A percentile compares a stretch with the other conserved stretches of the same genome.
phyloP scores from a whole-genome alignment of 2,329 filamentous ascomycete species.

The Monosporascus sp. region DNA sequence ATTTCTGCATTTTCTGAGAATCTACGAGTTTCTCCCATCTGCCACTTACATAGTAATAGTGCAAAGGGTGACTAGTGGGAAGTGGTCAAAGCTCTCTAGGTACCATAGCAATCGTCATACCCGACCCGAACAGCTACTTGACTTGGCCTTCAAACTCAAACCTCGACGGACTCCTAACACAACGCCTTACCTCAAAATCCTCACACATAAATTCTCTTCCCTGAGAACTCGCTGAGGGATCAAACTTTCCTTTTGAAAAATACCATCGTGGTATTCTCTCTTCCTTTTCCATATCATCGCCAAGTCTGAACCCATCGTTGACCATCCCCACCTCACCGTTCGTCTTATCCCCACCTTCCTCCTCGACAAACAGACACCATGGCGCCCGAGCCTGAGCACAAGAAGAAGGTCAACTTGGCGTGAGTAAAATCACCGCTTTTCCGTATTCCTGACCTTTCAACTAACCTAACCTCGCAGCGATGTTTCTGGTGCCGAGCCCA shows the following conservation, averaged over 20 bases:
- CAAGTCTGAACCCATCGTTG: constrained; percentile 2
- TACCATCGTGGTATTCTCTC: neutral
- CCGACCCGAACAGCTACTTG: neutral
- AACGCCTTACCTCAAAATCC: neutral
- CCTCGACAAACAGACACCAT: constrained; percentile 45
- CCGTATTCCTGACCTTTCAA: constrained; percentile 5
- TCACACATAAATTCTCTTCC: neutral
- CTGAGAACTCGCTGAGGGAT: neutral
- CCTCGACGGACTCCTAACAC: neutral
- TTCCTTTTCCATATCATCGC: constrained; percentile 1
- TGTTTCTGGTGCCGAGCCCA: constrained; percentile 80
- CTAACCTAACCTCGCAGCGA: constrained; percentile 57
- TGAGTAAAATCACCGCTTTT: constrained; percentile 39
- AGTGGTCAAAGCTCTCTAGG: neutral
- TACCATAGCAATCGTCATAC: constrained; percentile 1
- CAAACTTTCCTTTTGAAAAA: neutral
- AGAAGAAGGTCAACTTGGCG: constrained; percentile 81
- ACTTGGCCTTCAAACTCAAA: neutral
- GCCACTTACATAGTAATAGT: neutral
- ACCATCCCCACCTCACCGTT: constrained; percentile 1
- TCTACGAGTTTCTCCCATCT: neutral
- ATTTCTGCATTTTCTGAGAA: neutral
- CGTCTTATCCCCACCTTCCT: constrained; percentile 6
- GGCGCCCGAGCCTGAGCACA: constrained; percentile 66
- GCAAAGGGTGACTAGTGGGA: neutral